Evolutionary conservation across 176 grass and related monocot genomes (phyloP).

Genomic region (Saccharum officinarum): DNA sequence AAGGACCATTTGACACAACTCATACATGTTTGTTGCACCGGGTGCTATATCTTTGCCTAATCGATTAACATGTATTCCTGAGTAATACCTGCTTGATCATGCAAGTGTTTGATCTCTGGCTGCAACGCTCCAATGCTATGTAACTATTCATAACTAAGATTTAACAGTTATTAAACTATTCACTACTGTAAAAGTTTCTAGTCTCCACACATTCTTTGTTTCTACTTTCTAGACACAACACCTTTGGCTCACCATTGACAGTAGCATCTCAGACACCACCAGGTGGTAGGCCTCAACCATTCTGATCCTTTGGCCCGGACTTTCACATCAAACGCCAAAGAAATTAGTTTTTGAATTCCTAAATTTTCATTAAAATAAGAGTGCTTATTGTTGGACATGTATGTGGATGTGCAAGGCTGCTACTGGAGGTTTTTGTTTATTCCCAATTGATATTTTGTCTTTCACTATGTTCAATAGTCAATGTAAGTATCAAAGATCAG

Average conservation of each 20-base stretch:
- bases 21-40: background rate
- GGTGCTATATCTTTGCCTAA: background rate
- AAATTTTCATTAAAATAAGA: background rate
- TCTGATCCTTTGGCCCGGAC: background rate
- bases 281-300: background rate
- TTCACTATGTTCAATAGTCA: background rate
- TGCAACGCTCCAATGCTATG: background rate
- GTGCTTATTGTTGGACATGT: background rate
- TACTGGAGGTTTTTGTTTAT: background rate
- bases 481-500: background rate
- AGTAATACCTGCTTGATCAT: background rate
- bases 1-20: background rate
- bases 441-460: background rate
- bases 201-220: background rate
- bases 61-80: background rate
- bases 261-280: background rate
- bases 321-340: background rate
- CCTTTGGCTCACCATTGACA: background rate
- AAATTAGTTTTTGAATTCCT: background rate
- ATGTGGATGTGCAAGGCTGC: background rate
- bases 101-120: slow-evolving; percentile 10
- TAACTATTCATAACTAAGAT: background rate
- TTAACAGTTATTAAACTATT: background rate
- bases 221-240: background rate
- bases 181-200: background rate